phyloP scores from a whole-genome alignment of 495 filamentous ascomycete genomes.

The Trichocladium uniseriatum region DNA sequence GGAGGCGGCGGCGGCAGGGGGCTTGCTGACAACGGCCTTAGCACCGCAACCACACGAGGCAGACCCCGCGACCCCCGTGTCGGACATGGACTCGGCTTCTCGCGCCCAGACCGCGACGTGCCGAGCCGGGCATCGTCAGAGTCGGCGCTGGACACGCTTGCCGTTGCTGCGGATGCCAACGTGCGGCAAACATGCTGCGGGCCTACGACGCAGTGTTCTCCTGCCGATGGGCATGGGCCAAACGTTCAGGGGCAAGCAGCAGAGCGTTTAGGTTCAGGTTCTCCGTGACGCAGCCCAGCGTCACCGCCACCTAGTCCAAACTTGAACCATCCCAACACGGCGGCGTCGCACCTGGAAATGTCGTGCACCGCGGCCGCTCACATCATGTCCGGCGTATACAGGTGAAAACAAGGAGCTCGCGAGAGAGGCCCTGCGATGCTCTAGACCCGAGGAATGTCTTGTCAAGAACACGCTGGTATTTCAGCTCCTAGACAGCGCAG shows the following conservation, averaged over 20 bases:
- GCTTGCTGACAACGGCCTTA: too few species aligned
- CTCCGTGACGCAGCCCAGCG: too few species aligned
- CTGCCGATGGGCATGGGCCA: background rate
- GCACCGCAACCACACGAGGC: too few species aligned
- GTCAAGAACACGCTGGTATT: background rate
- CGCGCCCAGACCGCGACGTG: background rate
- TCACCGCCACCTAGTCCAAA: too few species aligned
- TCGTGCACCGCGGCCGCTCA: background rate
- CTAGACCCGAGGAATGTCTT: background rate
- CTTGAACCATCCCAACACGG: background rate
- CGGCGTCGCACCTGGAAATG: background rate
- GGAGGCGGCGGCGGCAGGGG: too few species aligned
- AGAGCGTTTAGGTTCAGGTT: too few species aligned
- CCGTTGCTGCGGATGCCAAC: background rate
- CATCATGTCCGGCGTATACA: background rate
- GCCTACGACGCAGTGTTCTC: background rate
- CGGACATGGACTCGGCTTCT: too few species aligned
- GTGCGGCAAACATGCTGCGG: background rate
- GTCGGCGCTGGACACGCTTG: background rate
- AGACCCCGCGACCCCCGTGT: too few species aligned
- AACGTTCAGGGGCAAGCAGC: background rate
- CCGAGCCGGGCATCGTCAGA: background rate
- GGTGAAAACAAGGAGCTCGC: background rate
- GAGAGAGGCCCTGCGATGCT: background rate
- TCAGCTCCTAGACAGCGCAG: background rate